Percentiles rank a stretch among this genome's conserved stretches.
Conservation (phyloP, 73 alveolate species). For the Tetrahymena malaccensis region DNA sequence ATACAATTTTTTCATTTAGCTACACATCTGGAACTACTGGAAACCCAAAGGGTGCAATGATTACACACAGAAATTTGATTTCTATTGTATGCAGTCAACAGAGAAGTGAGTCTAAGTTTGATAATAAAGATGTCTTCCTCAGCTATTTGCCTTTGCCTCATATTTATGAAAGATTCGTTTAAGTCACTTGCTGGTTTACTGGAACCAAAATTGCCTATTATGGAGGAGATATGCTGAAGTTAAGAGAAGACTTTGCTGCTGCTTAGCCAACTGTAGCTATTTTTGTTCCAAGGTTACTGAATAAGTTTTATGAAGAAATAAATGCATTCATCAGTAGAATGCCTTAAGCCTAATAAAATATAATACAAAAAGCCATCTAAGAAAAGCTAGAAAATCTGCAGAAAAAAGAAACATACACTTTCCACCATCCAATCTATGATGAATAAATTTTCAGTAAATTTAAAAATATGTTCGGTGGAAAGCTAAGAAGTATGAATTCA, state of each 20-base stretch:
- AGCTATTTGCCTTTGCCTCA: conserved; percentile 93
- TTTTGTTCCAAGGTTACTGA: conserved; percentile 22
- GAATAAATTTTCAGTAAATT: conserved; percentile 27
- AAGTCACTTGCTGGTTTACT: conserved; percentile 36
- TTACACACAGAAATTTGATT: conserved; percentile 58
- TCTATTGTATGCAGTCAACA: conserved; percentile 41
- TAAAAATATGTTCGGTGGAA: conserved; percentile 77
- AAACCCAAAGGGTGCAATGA: conserved; percentile 93
- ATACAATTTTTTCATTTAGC: conserved; percentile 43
- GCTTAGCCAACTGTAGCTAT: conserved; percentile 40
- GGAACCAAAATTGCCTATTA: conserved; percentile 76
- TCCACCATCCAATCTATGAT: not conserved
- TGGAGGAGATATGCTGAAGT: conserved; percentile 71
- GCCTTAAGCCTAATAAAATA: not conserved
- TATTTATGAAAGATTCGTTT: conserved; percentile 76
- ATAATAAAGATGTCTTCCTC: conserved; percentile 69
- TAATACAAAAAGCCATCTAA: not conserved
- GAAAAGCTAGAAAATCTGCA: not conserved
- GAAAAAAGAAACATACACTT: not conserved
- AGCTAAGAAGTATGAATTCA: conserved; percentile 65
- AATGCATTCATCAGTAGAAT: conserved; percentile 53
- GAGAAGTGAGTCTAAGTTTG: conserved; percentile 43
- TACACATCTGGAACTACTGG: conserved; percentile 92
- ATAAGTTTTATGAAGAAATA: conserved; percentile 70
- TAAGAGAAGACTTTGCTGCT: conserved; percentile 73